Evolutionary conservation across 2,329 filamentous ascomycete species (phyloP), one percentile per base, ranked within the genome.

Genomic region (Magnaporthales sp.): DNA sequence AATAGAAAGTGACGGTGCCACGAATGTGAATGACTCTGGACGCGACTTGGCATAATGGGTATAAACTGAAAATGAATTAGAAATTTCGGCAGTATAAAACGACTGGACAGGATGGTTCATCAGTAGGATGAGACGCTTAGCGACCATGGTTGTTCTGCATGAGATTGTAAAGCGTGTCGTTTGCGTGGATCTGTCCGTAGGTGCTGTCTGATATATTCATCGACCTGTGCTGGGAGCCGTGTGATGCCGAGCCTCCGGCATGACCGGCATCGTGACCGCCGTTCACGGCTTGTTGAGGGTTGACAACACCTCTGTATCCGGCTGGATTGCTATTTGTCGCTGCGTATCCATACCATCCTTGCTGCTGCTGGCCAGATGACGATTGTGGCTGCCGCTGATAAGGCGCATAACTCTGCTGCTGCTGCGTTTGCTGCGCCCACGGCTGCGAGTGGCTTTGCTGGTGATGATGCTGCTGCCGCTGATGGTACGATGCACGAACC

Each of bases 271-370:
- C 66, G 58, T 70, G 71, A 26, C 65, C 66, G 30, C 46, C 68
- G 63, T 68, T 69, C 11, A 63, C 58, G 54, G 62, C 38, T 6
- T 56, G 46, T 27, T 66, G 64, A 65, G 66, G 29, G 11, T 62
- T 22, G 38, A 65, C 66, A 4, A 68, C 62, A 32, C 72, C 69
- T 60, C 66, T 69, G 67, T 73, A 73, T 24, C 68, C 69, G 11
- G 71, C 67, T 10, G 67, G 64, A 10, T 64, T 71, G 66, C 62
- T 72, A 61, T 72, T 73, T 6, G 71, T 68, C 51, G 71, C 63
- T 8, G 69, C 64, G 65, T 78, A 75, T 7, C 73, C 72, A 67
- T 77, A 78, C 77, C 77, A 79, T 30, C 70, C 72, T 64, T 75
- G 73, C 24, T 75, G 73, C 11, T 71, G 68, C 24, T 64, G 73